Percentiles rank a stretch among this genome's conserved stretches.
Conservation (phyloP, 2,329 filamentous ascomycete species). For the Podosphaera xanthii region DNA sequence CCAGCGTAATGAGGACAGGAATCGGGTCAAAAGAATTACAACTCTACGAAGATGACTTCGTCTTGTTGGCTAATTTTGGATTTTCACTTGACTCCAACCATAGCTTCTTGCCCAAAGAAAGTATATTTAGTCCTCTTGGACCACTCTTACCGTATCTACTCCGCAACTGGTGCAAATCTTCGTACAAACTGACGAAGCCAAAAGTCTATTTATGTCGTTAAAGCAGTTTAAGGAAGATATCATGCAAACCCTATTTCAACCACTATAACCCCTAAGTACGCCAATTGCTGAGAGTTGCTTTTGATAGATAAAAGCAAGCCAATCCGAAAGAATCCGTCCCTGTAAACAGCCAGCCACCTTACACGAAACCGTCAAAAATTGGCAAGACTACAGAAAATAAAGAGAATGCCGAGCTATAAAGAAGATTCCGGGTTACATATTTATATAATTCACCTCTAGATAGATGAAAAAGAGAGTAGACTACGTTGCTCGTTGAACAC, state of each 20-base stretch:
- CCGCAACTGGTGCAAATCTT: neutral
- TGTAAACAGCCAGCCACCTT: constrained; percentile 2
- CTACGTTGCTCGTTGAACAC: constrained; percentile 1
- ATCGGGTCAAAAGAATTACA: too few species aligned
- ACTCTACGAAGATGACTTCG: too few species aligned
- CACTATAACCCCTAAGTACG: constrained; percentile 6
- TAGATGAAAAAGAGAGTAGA: constrained; percentile 5
- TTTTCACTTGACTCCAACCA: too few species aligned
- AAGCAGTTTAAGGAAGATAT: neutral
- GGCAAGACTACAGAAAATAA: constrained; percentile 1
- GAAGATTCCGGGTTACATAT: constrained; percentile 6
- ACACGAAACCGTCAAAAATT: constrained; percentile 1
- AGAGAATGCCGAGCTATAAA: constrained; percentile 4
- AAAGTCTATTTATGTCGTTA: neutral
- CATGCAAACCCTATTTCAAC: neutral
- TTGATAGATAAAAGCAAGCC: constrained; percentile 5
- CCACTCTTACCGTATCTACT: neutral
- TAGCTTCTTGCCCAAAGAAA: too few species aligned
- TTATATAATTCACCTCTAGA: constrained; percentile 7
- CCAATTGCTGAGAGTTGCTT: constrained; percentile 10
- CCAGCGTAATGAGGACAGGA: too few species aligned
- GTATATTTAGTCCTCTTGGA: too few species aligned
- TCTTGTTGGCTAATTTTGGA: too few species aligned
- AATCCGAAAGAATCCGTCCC: constrained; percentile 1
- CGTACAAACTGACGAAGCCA: neutral